These are phyloP conservation scores for Cryphonectria radicalis DNA, from an alignment of 2,329 filamentous ascomycete genomes.

Conservation along the genomic window DNA sequence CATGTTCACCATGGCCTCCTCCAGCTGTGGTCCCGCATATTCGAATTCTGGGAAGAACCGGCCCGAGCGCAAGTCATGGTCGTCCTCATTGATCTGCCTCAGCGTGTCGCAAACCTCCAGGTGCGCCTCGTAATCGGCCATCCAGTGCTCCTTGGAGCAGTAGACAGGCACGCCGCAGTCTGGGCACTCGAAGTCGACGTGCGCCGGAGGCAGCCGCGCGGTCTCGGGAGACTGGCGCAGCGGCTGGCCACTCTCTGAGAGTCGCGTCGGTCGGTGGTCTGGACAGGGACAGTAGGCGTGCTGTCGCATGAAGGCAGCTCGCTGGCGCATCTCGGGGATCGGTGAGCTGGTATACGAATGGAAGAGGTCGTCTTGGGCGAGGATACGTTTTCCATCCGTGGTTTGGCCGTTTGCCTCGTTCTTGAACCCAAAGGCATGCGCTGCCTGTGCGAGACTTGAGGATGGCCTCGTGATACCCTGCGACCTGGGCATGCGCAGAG, in stretches of 20 bases:
- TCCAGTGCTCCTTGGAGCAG: conserved; percentile 94
- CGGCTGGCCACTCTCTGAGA: conserved; percentile 68
- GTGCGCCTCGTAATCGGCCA: conserved; percentile 92
- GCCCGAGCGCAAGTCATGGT: conserved; percentile 90
- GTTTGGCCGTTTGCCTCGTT: not conserved
- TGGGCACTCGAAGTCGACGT: conserved; percentile 92
- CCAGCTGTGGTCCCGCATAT: conserved; percentile 86
- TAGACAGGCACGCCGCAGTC: conserved; percentile 95
- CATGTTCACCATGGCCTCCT: conserved; percentile 94
- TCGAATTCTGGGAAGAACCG: conserved; percentile 93
- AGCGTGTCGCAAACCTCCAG: conserved; percentile 90
- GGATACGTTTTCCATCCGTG: conserved; percentile 38
- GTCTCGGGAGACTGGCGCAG: conserved; percentile 52
- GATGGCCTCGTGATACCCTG: conserved; percentile 13
- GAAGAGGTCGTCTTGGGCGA: conserved; percentile 83
- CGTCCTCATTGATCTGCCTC: conserved; percentile 94
- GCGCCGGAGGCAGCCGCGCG: conserved; percentile 68
- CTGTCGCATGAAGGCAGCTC: conserved; percentile 89
- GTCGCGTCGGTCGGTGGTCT: conserved; percentile 76
- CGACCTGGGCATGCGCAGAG: conserved; percentile 10
- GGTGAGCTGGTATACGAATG: conserved; percentile 90
- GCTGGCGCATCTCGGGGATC: conserved; percentile 81
- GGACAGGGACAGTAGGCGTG: conserved; percentile 94
- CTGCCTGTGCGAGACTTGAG: conserved; percentile 25
- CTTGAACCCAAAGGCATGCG: conserved; percentile 17